Base-by-base conservation (phyloP, 2,329 filamentous ascomycete species). In the Penicillium brasilianum region DNA sequence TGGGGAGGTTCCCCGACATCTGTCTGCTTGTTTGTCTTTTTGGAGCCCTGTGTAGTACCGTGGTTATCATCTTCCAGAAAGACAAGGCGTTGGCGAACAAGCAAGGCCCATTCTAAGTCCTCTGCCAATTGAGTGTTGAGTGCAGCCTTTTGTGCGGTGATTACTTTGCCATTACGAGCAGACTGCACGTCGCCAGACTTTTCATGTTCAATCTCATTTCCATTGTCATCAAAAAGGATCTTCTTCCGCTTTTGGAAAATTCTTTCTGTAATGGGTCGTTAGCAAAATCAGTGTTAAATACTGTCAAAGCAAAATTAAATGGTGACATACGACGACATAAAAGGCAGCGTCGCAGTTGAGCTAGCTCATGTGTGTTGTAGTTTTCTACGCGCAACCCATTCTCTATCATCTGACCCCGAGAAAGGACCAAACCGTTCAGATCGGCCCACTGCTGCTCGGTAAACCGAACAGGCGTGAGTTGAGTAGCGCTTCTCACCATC, bases 251-350 rank as follows among this genome's bases (percentile, higher is more conserved):
- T 22, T 43, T 4, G 20, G 7, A 22, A 43, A 25, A 56, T 11
- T 9, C 41, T 32, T 25, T 20, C 54, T 46, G 30, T 48, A 48
- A 13, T 36, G 41, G 9, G 13, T 9, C 4, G 18, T 44, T 16
- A 25, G 41, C 16, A 13, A 44, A 44, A 22, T 1, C 1, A 20
- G 6, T 4, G 4, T 13, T 18, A 25, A 11, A 44, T 22, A 10
- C 18, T 22, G 3, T 6, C 18, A 28, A 3, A 6, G 41, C 9
- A 44, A 25, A 44, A 22, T 4, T 3, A 8, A 22, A 9, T n/a
- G 20, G 41, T 20, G 13, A 56, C 54, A 36, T 46, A 49, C 54
- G 20, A 9, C 54, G 41, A 36, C 54, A 56, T 16, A 36, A 2
- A 30, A 37, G 36, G 14, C 54, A 56, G 30, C 54, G 54, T 13